These are phyloP conservation scores for Bjerkandera adusta DNA, from an alignment of 1,284 basidiomycete genomes.

Conservation along the genomic window DNA sequence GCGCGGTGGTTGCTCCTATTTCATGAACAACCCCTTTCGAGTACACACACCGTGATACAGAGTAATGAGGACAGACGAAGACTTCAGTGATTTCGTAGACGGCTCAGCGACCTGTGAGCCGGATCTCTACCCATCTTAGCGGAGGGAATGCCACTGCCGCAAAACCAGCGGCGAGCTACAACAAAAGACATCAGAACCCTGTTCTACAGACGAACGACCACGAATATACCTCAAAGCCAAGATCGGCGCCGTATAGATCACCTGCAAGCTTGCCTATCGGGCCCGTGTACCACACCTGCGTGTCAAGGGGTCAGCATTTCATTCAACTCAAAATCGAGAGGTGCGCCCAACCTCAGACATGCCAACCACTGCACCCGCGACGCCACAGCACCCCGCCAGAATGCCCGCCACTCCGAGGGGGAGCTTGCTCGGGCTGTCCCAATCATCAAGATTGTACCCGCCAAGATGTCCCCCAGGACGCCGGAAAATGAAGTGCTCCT, in stretches of 20 bases:
- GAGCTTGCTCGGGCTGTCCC: conserved; percentile 47
- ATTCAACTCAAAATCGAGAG: conserved; percentile 10
- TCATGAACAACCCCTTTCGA: no score
- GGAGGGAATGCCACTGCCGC: conserved; percentile 40
- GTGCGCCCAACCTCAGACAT: no score
- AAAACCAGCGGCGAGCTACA: conserved; percentile 41
- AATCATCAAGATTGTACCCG: conserved; percentile 56
- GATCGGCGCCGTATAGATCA: conserved; percentile 44
- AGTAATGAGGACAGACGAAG: no score
- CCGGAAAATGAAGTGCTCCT: conserved; percentile 60
- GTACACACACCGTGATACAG: no score
- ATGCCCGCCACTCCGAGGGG: conserved; percentile 57
- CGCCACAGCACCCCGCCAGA: conserved; percentile 44
- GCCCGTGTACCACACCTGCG: conserved; percentile 55
- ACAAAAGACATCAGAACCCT: not conserved
- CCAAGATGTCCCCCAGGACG: conserved; percentile 38
- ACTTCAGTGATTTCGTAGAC: no score
- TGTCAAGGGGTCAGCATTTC: conserved; percentile 13
- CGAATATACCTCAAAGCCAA: conserved; percentile 52
- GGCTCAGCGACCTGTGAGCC: conserved; percentile 37
- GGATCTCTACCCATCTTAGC: conserved; percentile 45
- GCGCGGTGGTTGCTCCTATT: no score
- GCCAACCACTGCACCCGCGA: conserved; percentile 45
- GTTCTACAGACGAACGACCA: conserved; percentile 1
- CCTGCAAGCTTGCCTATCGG: conserved; percentile 45